phyloP scores from a whole-genome alignment of 148 eudicot genomes.

The Pouteria glomerata region DNA sequence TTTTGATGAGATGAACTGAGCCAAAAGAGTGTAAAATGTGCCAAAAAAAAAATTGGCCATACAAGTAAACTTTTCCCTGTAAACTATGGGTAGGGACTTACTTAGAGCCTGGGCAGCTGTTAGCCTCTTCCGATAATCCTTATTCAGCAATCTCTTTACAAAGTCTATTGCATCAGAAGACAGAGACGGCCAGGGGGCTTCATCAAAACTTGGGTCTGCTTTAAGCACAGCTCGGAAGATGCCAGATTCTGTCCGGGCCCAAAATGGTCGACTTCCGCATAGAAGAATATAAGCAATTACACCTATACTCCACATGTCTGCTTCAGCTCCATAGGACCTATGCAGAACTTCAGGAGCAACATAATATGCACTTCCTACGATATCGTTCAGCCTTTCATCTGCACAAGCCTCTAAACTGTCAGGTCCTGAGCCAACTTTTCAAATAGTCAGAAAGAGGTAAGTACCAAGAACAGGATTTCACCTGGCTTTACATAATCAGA shows the following conservation, averaged over 20 bases:
- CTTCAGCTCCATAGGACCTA: slow-evolving; percentile 93
- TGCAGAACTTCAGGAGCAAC: slow-evolving; percentile 98
- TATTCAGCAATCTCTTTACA: slow-evolving; percentile 81
- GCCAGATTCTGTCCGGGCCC: slow-evolving; percentile 95
- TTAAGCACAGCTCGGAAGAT: slow-evolving; percentile 86
- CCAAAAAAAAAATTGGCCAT: no score
- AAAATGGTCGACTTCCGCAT: slow-evolving; percentile 94
- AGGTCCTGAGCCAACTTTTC: not conserved
- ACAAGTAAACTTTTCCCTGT: no score
- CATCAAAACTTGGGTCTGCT: slow-evolving; percentile 87
- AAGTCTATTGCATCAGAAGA: slow-evolving; percentile 82
- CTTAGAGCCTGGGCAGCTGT: slow-evolving; percentile 95
- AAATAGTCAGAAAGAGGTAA: no score
- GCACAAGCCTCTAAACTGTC: no score
- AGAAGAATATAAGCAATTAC: slow-evolving; percentile 97
- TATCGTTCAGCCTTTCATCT: slow-evolving; percentile 93
- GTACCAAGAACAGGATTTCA: slow-evolving; percentile 15
- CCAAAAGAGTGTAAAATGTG: not conserved
- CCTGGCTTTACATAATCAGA: slow-evolving; percentile 98
- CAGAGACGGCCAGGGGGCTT: slow-evolving; percentile 88
- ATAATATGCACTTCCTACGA: slow-evolving; percentile 96
- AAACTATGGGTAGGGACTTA: slow-evolving; percentile 43
- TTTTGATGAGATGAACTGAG: no score
- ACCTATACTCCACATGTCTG: slow-evolving; percentile 99
- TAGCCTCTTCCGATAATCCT: slow-evolving; percentile 86